Evolutionary conservation across 192 early-diverging fungal species (phyloP), one percentile per base, ranked within the genome.

Genomic region (Linnemannia zychae): DNA sequence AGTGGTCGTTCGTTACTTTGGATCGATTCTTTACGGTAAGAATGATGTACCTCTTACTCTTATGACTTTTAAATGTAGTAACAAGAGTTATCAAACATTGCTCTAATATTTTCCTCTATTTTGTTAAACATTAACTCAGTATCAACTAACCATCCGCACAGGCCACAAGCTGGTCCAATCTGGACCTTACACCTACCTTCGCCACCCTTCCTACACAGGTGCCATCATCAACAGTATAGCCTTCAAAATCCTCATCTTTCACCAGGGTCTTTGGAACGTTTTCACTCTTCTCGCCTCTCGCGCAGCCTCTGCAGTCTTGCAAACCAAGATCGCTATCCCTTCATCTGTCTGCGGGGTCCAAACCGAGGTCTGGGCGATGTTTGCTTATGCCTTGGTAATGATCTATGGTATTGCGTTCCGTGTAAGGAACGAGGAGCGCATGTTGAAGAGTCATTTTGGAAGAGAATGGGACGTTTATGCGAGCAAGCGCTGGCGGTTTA

Each of bases 171-270:
- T 81, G 9, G 67, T 76, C 33, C 57, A 67, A 50, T 4, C 66
- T 0, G 80, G 80, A 1, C 80, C 80, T 4, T 81, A 81, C 69
- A 72, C 6, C 13, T 76, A 71, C 68, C 80, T 81, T 17, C 74
- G 74, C 37, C 80, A 81, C 50, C 80, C 80, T 3, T 81, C 80
- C 38, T 81, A 81, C 69, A 76, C 74, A 0, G 80, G 80, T 15
- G 74, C 73, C 0, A 47, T 76, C 31, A 16, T 81, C 44, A 71
- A 40, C 60, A 7, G 24, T 4, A 5, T 48, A 17, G 9, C 24
- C 1, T 22, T 46, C 50, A 22, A 40, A 20, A 4, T 66, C 20
- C 50, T 76, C 7, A 40, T 81, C 33, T 71, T 60, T 22, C 67
- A 65, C 5, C 50, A 73, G 11, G 80, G 80, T 22, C 67, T 81